Base-by-base conservation (phyloP, 2,329 filamentous ascomycete genomes). In the Fusarium fujikuroi region DNA sequence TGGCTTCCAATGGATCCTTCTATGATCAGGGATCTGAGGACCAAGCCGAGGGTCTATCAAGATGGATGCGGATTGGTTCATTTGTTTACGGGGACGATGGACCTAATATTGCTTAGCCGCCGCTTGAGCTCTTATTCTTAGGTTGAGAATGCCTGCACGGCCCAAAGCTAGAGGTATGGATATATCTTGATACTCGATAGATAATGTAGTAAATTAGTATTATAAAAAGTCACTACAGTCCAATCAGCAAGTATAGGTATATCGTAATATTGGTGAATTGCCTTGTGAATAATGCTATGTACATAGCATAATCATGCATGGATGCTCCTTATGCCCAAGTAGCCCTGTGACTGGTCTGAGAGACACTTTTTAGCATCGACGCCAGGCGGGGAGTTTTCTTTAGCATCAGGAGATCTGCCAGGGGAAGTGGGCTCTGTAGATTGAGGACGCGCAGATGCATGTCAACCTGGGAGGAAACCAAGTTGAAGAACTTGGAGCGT, bases 41-140 rank as follows among this genome's bases (percentile, higher is more conserved):
- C 43, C 64, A 64, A 69, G 57, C 63, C 63, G 54, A 68, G 69
- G 58, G 64, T 66, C 64, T 60, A 32, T 44, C 66, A 70, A 52
- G 60, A 67, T 61, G 66, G 60, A 73, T 63, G 70, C 70, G 70
- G 70, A 73, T 73, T 73, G 70, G 70, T 54, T 60, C 52, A 42
- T 54, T 63, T 57, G 66, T 43, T 66, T 67, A 73, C 54, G 70
- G 70, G 70, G 70, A 67, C 50, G 57, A 62, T 66, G 57, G 70
- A 34, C 47, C 69, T 47, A 67, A 70, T 73, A 66, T 73, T 73
- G 70, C 66, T 66, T 73, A 73, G 70, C 70, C 70, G 70, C 70
- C 66, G 40, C 54, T 36, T 36, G 54, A 44, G 70, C 60, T 62
- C 56, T 44, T 9, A 47, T 57, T 62, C 56, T 44, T 9, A 47